phyloP scores from a whole-genome alignment of 768 basidiomycete genomes.

The Strobilomyces confusus region DNA sequence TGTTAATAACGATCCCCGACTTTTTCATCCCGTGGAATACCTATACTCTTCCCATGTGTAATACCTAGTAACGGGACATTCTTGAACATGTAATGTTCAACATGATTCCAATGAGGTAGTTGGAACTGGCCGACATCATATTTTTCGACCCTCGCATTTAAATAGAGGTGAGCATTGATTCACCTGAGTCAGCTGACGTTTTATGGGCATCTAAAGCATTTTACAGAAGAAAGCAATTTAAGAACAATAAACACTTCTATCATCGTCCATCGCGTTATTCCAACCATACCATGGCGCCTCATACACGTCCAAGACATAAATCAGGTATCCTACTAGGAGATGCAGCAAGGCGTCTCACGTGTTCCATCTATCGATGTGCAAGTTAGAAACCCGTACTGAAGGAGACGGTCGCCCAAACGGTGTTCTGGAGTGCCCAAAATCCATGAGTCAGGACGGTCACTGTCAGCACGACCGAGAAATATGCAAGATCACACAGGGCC shows the following conservation, averaged over 20 bases:
- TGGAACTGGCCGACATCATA: too few relatives aligned
- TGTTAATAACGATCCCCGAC: background rate
- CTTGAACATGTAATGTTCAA: background rate
- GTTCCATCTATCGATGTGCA: slow-evolving; percentile 3
- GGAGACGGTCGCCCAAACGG: slow-evolving; percentile 29
- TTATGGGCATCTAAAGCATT: too few relatives aligned
- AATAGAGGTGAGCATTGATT: too few relatives aligned
- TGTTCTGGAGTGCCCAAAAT: slow-evolving; percentile 16
- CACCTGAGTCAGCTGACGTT: too few relatives aligned
- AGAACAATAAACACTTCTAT: too few relatives aligned
- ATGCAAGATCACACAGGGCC: slow-evolving; percentile 11
- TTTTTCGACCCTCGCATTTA: too few relatives aligned
- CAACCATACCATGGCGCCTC: background rate
- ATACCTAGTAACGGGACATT: background rate
- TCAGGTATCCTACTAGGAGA: background rate
- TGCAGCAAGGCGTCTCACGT: background rate
- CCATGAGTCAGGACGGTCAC: slow-evolving; percentile 19
- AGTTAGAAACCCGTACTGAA: slow-evolving; percentile 3
- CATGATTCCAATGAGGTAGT: too few relatives aligned
- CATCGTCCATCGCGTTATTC: too few relatives aligned
- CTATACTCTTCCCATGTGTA: slow-evolving; percentile 2
- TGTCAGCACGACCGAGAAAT: slow-evolving; percentile 14
- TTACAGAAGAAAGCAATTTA: too few relatives aligned
- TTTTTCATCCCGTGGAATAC: slow-evolving; percentile 4
- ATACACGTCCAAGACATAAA: slow-evolving; percentile 1